Base-by-base conservation (phyloP, 2,329 filamentous ascomycete genomes). In the Fusarium agapanthi region DNA sequence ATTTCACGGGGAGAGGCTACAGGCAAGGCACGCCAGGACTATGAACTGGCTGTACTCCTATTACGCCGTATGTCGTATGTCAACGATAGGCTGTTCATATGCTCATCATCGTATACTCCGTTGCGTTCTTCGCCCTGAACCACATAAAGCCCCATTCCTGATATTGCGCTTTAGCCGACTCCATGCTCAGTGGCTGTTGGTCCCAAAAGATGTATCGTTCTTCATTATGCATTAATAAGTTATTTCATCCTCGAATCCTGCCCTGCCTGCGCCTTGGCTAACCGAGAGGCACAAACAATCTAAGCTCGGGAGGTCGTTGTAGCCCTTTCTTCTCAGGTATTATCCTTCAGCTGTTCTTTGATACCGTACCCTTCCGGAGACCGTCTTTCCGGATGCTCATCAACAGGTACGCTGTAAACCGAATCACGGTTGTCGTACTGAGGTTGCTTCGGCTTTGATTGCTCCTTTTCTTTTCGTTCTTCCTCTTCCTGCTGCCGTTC, bases 401-500 rank as follows among this genome's bases (percentile, higher is more conserved):
- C 50, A 22, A 37, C 32, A 20, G 35, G 34, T 37, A 43, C 30
- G 7, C 60, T 64, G 38, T 67, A 56, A 32, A 60, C 45, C 5
- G 67, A 59, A 44, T 62, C 57, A 26, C 28, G 58, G 26, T 45
- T 44, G 32, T 56, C 44, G 6, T 48, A 30, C 48, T 44, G 30
- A 14, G 40, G 24, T 32, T 34, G 15, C 12, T 48, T 56, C 24
- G 38, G 28, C 16, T 56, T 61, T 32, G 58, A 34, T 26, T 60
- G 44, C 40, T 74, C 62, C n/a, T 43, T 71, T n/a, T 65, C 40
- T 28, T 63, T 73, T 40, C 56, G 50, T 22, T 71, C 61, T 40
- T 71, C 71, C 28, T 73, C 71, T 58, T 74, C 67, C 18, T 73
- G 71, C 22, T 69, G 65, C 15, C 65, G 69, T 41, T 74, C 68